Evolutionary conservation across 768 basidiomycete species (phyloP).

Genomic region (Suillus cothurnatus): DNA sequence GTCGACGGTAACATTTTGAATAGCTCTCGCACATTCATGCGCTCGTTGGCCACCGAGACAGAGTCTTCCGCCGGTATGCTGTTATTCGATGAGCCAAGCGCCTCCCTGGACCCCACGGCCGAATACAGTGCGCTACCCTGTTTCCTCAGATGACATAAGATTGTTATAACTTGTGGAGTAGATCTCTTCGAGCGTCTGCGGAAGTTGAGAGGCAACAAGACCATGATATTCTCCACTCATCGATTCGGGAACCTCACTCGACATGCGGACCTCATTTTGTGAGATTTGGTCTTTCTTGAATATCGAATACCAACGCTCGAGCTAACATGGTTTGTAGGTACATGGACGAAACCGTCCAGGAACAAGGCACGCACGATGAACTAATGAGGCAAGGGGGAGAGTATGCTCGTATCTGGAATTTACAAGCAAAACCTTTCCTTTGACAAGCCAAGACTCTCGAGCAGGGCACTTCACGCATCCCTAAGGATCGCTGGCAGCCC

Average conservation of each 20-base stretch:
- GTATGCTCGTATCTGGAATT: conserved; percentile 44
- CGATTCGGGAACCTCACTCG: background rate
- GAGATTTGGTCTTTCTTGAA: background rate
- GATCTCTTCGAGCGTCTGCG: conserved; percentile 43
- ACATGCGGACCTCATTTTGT: background rate
- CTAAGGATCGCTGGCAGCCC: too few species aligned
- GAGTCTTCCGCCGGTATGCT: conserved; percentile 56
- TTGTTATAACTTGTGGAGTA: background rate
- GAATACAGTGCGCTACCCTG: conserved; percentile 56
- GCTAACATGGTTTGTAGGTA: conserved; percentile 45
- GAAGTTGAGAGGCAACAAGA: conserved; percentile 67
- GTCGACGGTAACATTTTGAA: background rate
- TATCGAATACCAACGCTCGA: background rate
- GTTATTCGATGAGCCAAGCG: conserved; percentile 74
- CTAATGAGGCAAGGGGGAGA: conserved; percentile 40
- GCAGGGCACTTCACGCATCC: too few species aligned
- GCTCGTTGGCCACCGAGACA: conserved; percentile 46
- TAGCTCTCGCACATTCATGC: conserved; percentile 73
- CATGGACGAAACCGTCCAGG: conserved; percentile 66
- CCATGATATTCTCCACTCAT: conserved; percentile 80
- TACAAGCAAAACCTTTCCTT: conserved; percentile 74
- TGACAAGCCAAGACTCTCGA: conserved; percentile 10
- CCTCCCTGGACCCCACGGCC: conserved; percentile 72
- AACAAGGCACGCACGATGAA: conserved; percentile 66
- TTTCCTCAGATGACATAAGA: background rate